phyloP scores from a whole-genome alignment of 495 filamentous ascomycete genomes.

The Neurospora terricola region DNA sequence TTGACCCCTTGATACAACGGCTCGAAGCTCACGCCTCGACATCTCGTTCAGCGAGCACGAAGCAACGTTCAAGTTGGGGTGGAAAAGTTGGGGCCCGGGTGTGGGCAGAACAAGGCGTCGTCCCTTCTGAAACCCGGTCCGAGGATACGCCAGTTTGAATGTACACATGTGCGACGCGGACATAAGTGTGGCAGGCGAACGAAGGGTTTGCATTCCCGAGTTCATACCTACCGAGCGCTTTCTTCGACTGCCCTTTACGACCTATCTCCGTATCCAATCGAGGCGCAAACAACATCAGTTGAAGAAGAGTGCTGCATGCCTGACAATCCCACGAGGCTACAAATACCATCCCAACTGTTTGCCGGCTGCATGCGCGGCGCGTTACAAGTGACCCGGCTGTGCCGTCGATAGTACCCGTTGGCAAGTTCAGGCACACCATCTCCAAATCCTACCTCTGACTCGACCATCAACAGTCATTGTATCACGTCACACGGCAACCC shows the following conservation, averaged over 20 bases:
- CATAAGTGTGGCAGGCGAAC: not conserved
- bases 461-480: not conserved
- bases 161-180: not conserved
- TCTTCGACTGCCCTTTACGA: not conserved
- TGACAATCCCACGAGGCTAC: not conserved
- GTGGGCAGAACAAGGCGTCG: constrained; percentile 1
- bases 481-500: not conserved
- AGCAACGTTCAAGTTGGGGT: not conserved
- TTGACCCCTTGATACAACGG: not conserved
- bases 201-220: not conserved
- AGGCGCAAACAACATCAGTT: not conserved
- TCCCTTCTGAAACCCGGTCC: constrained; percentile 3
- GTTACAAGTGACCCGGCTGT: not conserved
- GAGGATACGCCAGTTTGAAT: not conserved
- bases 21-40: not conserved
- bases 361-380: not conserved
- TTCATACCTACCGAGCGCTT: not conserved
- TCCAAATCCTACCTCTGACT: not conserved
- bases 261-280: not conserved
- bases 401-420: not conserved
- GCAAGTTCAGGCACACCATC: not conserved
- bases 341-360: not conserved
- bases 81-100: not conserved
- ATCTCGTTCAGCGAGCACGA: not conserved
- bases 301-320: not conserved